Evolutionary conservation across 805 yeast genomes (phyloP).

Genomic region (Candida lessepsii): DNA sequence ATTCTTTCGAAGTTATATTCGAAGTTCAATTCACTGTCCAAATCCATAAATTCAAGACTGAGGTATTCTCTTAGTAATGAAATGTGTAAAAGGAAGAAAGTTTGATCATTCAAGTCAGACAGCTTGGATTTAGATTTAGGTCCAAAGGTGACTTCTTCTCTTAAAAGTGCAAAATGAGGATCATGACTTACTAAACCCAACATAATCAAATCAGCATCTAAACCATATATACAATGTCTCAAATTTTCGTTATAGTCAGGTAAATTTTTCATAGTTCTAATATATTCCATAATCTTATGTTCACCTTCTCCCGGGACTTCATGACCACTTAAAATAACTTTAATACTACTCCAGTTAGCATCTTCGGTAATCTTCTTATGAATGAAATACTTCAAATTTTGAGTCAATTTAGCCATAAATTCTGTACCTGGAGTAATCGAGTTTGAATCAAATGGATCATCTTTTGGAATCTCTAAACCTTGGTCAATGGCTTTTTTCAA

Average conservation of each 20-base stretch:
- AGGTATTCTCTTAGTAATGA: slow-evolving; percentile 88
- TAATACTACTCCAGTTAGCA: slow-evolving; percentile 76
- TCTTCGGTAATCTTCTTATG: slow-evolving; percentile 86
- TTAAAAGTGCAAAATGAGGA: slow-evolving; percentile 89
- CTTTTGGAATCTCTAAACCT: slow-evolving; percentile 77
- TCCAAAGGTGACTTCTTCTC: slow-evolving; percentile 96
- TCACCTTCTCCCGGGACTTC: slow-evolving; percentile 99
- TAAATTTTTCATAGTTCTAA: slow-evolving; percentile 75
- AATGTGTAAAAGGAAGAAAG: slow-evolving; percentile 78
- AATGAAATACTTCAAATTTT: slow-evolving; percentile 79
- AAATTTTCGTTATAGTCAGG: slow-evolving; percentile 72
- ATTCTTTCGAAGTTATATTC: slow-evolving; percentile 83
- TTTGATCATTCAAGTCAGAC: slow-evolving; percentile 67
- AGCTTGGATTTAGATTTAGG: slow-evolving; percentile 38
- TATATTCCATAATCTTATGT: slow-evolving; percentile 93
- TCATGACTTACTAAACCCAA: slow-evolving; percentile 89
- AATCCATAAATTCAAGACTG: slow-evolving; percentile 76
- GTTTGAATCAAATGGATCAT: slow-evolving; percentile 86
- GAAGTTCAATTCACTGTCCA: slow-evolving; percentile 62
- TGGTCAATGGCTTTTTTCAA: slow-evolving; percentile 67
- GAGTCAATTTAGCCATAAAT: slow-evolving; percentile 87
- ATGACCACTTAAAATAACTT: slow-evolving; percentile 83
- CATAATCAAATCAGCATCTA: slow-evolving; percentile 95
- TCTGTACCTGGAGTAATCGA: slow-evolving; percentile 97
- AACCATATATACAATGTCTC: slow-evolving; percentile 92